Percentiles rank a stretch among this genome's conserved stretches.
phyloP scores from a whole-genome alignment of 2,329 filamentous ascomycete genomes.

The Phoma sp. region DNA sequence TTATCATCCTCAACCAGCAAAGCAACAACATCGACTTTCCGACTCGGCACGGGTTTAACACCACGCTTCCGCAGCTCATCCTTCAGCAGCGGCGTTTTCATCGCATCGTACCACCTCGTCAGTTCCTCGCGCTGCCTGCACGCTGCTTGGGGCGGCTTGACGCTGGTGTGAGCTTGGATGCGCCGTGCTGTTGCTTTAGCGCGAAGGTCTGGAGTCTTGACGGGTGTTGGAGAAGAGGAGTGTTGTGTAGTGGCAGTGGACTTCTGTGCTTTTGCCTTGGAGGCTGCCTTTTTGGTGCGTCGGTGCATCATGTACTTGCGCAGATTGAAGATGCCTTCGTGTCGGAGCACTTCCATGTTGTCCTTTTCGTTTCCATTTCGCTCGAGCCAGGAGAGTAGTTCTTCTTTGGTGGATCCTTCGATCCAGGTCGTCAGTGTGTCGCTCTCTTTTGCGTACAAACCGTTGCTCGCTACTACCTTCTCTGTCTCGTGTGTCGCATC shows the following conservation, averaged over 20 bases:
- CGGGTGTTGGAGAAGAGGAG: background rate
- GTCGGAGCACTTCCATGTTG: background rate
- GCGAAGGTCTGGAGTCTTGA: background rate
- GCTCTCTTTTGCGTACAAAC: background rate
- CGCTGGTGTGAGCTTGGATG: background rate
- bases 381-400: background rate
- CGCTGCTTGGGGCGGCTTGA: constrained; percentile 1
- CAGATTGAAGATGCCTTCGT: background rate
- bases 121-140: background rate
- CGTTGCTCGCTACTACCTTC: background rate
- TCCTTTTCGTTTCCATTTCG: background rate
- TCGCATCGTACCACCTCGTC: background rate
- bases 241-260: background rate
- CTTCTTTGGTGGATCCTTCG: background rate
- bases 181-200: background rate
- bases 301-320: background rate
- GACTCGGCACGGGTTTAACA: background rate
- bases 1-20: background rate
- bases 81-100: background rate
- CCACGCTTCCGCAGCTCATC: background rate
- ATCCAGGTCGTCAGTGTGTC: background rate
- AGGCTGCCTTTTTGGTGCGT: background rate
- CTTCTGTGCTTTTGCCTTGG: too few relatives aligned
- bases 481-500: background rate
- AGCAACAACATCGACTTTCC: background rate